phyloP scores from a whole-genome alignment of 331 rosid genomes.

The Malus hybrid region DNA sequence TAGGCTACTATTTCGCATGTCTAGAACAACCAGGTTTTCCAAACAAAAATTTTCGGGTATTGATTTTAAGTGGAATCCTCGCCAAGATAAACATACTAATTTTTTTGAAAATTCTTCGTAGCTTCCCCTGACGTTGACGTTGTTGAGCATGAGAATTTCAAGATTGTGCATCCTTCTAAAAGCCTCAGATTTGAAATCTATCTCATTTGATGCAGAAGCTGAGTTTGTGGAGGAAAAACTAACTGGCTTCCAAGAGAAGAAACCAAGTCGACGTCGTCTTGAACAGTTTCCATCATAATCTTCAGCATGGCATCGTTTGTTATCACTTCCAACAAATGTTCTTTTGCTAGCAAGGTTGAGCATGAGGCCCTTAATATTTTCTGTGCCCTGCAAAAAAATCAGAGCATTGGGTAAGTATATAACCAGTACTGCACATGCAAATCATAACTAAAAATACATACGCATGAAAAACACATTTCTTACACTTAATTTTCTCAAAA shows the following conservation, averaged over 20 bases:
- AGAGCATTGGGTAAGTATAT: background rate
- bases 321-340: background rate
- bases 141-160: background rate
- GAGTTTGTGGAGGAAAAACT: background rate
- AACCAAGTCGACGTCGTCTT: background rate
- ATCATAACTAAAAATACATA: background rate
- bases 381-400: background rate
- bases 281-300: background rate
- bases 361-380: background rate
- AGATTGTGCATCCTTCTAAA: background rate
- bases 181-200: background rate
- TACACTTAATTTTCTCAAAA: conserved; percentile 21
- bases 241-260: background rate
- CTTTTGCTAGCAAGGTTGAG: background rate
- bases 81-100: background rate
- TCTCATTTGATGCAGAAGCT: background rate
- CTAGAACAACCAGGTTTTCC: background rate
- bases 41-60: background rate
- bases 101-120: background rate
- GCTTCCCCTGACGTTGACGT: background rate
- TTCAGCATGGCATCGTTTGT: background rate
- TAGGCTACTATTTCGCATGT: background rate
- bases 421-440: background rate
- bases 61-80: background rate
- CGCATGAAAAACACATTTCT: background rate